Base-by-base conservation (phyloP, 2,329 filamentous ascomycete species). In the Paecilomyces formosus region DNA sequence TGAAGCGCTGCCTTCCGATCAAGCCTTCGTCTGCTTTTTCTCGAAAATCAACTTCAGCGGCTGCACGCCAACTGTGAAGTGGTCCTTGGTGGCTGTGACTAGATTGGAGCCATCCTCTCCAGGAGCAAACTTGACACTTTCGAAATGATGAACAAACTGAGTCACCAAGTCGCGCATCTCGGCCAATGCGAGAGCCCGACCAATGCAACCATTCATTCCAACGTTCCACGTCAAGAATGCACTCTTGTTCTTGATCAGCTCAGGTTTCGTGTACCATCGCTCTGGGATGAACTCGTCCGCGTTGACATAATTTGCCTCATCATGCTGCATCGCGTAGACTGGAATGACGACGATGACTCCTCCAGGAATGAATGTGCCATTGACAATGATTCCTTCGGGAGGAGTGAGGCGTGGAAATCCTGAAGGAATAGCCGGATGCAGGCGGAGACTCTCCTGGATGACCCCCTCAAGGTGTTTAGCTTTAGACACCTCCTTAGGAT, bases 241-340 rank as follows among this genome's bases (percentile, higher is more conserved):
- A 15, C 11, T 35, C 13, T 35, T 35, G 2, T 35, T 35, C 13
- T 35, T 35, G 31, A 35, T 5, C 13, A 35, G 31, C 13, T 35
- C 31, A 12, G 31, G 3, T 35, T 35, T 35, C 8, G 31, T 7
- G 49, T 50, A 52, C 55, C 55, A 56, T n/a, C 55, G 39, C 24
- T 56, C 55, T 4, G 55, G 55, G 39, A 56, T 52, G 35, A 56
- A 56, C 12, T 52, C 45, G 15, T 56, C 26, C 13, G n/a, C 39
- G 3, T 56, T 13, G 5, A 21, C 39, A 21, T 52, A 56, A 26
- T 26, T 35, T 11, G 31, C 31, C 31, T 35, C 31, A 15, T 35
- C 31, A 15, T 35, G 31, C 2, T 35, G 31, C 31, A 35, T 35
- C 31, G 31, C 13, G 13, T 35, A 35, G 13, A 35, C 31, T 3